Evolutionary conservation across 306 rosid species (phyloP).

Genomic region (Citrullus amarus): DNA sequence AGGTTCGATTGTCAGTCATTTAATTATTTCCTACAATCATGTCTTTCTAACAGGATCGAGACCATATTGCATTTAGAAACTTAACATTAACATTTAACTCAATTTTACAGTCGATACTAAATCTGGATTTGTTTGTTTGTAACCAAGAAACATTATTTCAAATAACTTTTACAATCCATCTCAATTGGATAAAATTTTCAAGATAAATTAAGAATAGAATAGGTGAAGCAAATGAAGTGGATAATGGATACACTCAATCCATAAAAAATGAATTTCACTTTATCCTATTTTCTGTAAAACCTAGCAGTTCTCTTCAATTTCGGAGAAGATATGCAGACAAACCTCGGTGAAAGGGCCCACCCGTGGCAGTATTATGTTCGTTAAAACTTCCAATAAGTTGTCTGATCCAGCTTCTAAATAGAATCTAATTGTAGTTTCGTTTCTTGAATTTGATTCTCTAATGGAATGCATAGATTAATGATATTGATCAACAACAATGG

Average conservation of each 20-base stretch:
- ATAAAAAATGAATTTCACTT: not conserved
- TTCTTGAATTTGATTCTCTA: not conserved
- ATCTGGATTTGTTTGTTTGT: not conserved
- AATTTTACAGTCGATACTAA: not conserved
- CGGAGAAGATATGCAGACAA: not conserved
- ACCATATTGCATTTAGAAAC: not conserved
- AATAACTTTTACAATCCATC: not conserved
- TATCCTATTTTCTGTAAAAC: not conserved
- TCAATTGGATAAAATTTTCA: not conserved
- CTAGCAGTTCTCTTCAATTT: not conserved
- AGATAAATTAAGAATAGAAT: not conserved
- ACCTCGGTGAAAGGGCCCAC: not conserved
- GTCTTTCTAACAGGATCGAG: not conserved
- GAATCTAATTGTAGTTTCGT: not conserved
- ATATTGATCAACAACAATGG: not conserved
- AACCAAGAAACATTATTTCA: not conserved
- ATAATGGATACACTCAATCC: not conserved
- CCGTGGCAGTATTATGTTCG: not conserved
- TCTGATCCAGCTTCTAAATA: not conserved
- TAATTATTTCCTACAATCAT: not conserved
- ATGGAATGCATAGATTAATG: not conserved
- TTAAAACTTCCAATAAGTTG: not conserved
- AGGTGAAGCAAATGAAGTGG: not conserved
- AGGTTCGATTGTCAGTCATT: slow-evolving; percentile 31
- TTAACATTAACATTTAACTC: not conserved